phyloP scores from a whole-genome alignment of 345 rosid genomes.

The Clarkia xantiana region DNA sequence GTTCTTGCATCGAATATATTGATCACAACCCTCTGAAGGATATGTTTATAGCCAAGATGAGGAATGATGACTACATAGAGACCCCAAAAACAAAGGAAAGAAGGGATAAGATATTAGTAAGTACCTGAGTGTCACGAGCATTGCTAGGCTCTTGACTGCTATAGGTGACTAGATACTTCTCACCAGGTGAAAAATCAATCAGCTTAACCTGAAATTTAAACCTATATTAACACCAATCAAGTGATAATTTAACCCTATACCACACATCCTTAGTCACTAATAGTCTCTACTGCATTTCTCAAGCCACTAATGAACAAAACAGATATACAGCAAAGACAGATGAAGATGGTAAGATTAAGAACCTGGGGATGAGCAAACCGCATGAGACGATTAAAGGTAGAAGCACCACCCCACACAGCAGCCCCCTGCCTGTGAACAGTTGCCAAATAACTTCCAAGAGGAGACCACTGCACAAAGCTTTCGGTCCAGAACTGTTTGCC shows the following conservation, averaged over 20 bases:
- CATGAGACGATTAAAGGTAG: conserved; percentile 68
- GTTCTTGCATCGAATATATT: conserved; percentile 86
- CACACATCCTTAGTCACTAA: too few relatives aligned
- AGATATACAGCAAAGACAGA: background rate
- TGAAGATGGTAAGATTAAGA: background rate
- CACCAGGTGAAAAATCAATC: conserved; percentile 88
- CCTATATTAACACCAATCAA: too few relatives aligned
- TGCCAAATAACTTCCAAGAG: conserved; percentile 83
- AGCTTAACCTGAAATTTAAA: conserved; percentile 45
- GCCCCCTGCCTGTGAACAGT: conserved; percentile 93
- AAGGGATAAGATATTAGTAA: background rate
- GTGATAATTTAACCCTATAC: too few relatives aligned
- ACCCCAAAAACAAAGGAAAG: background rate
- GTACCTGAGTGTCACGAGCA: conserved; percentile 79
- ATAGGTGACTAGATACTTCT: conserved; percentile 82
- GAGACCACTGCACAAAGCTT: conserved; percentile 94
- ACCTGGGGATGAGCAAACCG: conserved; percentile 93
- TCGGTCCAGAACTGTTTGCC: conserved; percentile 78
- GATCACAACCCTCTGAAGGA: conserved; percentile 53
- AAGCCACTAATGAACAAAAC: background rate
- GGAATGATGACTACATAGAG: background rate
- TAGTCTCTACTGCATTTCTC: too few relatives aligned
- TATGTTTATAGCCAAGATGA: background rate
- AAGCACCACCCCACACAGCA: conserved; percentile 96
- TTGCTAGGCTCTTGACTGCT: conserved; percentile 93